Percentiles rank a stretch among this genome's conserved stretches.
phyloP scores from a whole-genome alignment of 176 grass and related monocot species.

The Oryza punctata region DNA sequence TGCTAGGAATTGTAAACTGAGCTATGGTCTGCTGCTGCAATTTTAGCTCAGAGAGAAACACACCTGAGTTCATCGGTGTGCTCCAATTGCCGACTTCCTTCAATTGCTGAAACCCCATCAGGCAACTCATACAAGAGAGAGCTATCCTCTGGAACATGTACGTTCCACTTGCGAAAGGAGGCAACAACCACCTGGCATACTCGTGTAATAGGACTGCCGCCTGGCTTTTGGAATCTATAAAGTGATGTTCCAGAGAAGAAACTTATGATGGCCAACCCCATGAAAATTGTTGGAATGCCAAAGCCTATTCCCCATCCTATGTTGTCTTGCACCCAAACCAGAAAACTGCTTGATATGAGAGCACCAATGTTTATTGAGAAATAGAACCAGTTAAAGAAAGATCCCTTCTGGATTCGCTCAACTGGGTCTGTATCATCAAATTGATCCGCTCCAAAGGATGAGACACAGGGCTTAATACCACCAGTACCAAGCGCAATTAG shows the following conservation, averaged over 20 bases:
- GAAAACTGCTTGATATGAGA: constrained; percentile 89
- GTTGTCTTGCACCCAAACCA: constrained; percentile 96
- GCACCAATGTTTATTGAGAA: constrained; percentile 90
- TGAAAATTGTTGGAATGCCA: constrained; percentile 84
- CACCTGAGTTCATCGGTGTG: constrained; percentile 78
- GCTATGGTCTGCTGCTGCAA: neutral
- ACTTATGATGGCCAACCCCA: constrained; percentile 86
- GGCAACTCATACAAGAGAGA: constrained; percentile 73
- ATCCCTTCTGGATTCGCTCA: constrained; percentile 76
- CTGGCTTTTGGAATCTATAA: constrained; percentile 87
- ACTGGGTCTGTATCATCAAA: constrained; percentile 86
- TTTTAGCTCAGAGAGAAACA: neutral
- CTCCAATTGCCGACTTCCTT: constrained; percentile 82
- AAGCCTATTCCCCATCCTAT: constrained; percentile 85
- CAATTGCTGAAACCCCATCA: constrained; percentile 69
- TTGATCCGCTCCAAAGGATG: constrained; percentile 88
- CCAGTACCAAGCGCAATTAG: constrained; percentile 84
- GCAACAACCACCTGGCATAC: constrained; percentile 77
- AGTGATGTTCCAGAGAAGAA: constrained; percentile 79
- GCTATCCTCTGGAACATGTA: constrained; percentile 52
- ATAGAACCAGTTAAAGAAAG: constrained; percentile 98
- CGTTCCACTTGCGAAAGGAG: constrained; percentile 70
- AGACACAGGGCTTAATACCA: constrained; percentile 91
- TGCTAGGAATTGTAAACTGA: neutral
- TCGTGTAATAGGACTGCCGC: constrained; percentile 85